These are phyloP conservation scores for Tillandsia leiboldiana DNA, from an alignment of 176 grass and related monocot species.

Conservation along the genomic window DNA sequence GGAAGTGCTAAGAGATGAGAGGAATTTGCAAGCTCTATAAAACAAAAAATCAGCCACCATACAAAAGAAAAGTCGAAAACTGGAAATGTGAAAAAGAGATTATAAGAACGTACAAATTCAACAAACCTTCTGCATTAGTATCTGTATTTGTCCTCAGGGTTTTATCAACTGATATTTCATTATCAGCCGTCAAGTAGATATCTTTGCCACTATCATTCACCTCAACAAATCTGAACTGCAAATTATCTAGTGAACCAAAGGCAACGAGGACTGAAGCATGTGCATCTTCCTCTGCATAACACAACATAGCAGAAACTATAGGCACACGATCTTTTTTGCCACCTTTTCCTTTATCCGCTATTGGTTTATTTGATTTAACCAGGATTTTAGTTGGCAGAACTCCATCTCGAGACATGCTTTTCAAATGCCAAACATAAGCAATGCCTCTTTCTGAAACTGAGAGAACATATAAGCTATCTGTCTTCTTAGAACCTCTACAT, in stretches of 20 bases:
- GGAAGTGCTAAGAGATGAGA: background rate
- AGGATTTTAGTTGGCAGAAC: conserved; percentile 20
- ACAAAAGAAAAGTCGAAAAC: background rate
- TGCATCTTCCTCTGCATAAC: conserved; percentile 26
- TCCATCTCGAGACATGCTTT: conserved; percentile 23
- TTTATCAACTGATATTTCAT: conserved; percentile 11
- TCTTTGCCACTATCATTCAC: conserved; percentile 28
- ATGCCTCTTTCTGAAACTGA: conserved; percentile 45
- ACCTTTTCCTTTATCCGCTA: background rate
- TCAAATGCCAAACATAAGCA: conserved; percentile 44
- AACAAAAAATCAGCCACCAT: background rate
- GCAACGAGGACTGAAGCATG: conserved; percentile 30
- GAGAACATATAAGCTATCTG: conserved; percentile 23
- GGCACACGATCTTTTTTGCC: conserved; percentile 20
- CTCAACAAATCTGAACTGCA: conserved; percentile 37
- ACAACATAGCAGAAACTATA: conserved; percentile 39
- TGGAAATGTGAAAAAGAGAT: conserved; percentile 3
- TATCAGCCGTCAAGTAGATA: conserved; percentile 12
- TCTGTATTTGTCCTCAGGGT: background rate
- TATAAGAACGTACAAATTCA: conserved; percentile 1
- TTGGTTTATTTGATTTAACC: conserved; percentile 19
- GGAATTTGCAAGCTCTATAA: background rate
- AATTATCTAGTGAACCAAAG: conserved; percentile 21
- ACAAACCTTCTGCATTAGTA: conserved; percentile 17
- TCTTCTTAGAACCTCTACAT: conserved; percentile 24